These are phyloP conservation scores for Apophysomyces ossiformis DNA, from an alignment of 371 early-diverging fungal genomes.

Conservation along the genomic window DNA sequence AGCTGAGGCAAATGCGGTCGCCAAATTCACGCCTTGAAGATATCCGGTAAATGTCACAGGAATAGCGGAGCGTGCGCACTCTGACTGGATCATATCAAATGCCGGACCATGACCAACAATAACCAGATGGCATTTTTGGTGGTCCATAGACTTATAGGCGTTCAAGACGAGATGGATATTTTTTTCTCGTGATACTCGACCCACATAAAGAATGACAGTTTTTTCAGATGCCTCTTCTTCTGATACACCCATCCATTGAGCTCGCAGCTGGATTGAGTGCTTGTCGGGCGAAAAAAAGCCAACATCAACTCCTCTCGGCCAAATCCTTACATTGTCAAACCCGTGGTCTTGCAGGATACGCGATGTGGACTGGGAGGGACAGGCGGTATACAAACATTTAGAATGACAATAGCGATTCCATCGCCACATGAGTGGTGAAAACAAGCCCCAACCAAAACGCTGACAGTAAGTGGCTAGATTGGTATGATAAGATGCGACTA, in stretches of 20 bases:
- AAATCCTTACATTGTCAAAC: slow-evolving; percentile 39
- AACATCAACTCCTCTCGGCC: slow-evolving; percentile 53
- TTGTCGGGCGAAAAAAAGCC: slow-evolving; percentile 35
- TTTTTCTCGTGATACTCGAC: slow-evolving; percentile 53
- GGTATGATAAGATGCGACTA: slow-evolving; percentile 58
- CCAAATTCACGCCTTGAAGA: slow-evolving; percentile 37
- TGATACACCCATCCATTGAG: slow-evolving; percentile 33
- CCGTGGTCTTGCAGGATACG: slow-evolving; percentile 34
- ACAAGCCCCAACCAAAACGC: slow-evolving; percentile 49
- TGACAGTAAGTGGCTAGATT: slow-evolving; percentile 50
- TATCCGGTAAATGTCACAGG: slow-evolving; percentile 57
- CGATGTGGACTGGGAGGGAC: slow-evolving; percentile 47
- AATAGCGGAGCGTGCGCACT: slow-evolving; percentile 20
- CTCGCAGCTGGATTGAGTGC: slow-evolving; percentile 30
- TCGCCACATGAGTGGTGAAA: slow-evolving; percentile 49
- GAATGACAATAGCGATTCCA: slow-evolving; percentile 56
- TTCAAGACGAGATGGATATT: slow-evolving; percentile 47
- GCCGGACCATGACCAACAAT: slow-evolving; percentile 58
- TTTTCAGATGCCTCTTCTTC: slow-evolving; percentile 22
- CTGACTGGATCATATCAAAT: slow-evolving; percentile 33
- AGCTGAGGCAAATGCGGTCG: slow-evolving; percentile 51
- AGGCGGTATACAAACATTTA: slow-evolving; percentile 34
- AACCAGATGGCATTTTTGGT: slow-evolving; percentile 49
- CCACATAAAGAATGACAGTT: slow-evolving; percentile 46
- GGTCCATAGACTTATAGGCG: slow-evolving; percentile 45